Percentiles rank a stretch among this genome's conserved stretches.
These are phyloP conservation scores for Starmerella gropengiesseri DNA, from an alignment of 805 yeast species.

Conservation along the genomic window DNA sequence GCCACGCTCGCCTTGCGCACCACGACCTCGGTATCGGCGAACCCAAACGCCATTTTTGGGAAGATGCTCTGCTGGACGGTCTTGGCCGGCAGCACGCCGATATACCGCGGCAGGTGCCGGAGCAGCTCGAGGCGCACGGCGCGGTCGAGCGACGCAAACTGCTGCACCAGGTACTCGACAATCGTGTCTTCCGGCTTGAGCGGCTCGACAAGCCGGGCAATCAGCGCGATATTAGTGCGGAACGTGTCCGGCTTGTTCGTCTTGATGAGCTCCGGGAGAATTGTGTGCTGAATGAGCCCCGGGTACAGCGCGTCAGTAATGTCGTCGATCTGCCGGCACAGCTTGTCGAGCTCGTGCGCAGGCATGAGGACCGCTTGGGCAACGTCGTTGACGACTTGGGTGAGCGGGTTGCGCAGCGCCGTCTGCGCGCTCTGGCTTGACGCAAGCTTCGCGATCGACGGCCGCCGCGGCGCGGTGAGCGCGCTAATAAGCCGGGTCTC, in stretches of 20 bases:
- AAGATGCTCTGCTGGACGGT: slow-evolving; percentile 64
- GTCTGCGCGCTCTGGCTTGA: slow-evolving; percentile 19
- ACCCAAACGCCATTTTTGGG: slow-evolving; percentile 62
- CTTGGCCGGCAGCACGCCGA: slow-evolving; percentile 34
- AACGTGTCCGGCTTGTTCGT: slow-evolving; percentile 26
- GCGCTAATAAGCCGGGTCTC: slow-evolving; percentile 15
- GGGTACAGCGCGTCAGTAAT: not conserved
- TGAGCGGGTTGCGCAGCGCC: slow-evolving; percentile 36
- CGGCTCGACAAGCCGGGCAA: not conserved
- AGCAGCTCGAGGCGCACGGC: slow-evolving; percentile 64
- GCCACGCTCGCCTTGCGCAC: slow-evolving; percentile 72
- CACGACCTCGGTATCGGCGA: slow-evolving; percentile 72
- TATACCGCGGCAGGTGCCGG: slow-evolving; percentile 47
- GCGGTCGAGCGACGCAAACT: slow-evolving; percentile 62
- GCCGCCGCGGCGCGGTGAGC: slow-evolving; percentile 17
- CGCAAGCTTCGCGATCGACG: slow-evolving; percentile 15
- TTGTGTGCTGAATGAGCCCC: slow-evolving; percentile 4
- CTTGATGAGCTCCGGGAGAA: slow-evolving; percentile 52
- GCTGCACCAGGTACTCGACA: slow-evolving; percentile 53
- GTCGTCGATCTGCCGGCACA: slow-evolving; percentile 9
- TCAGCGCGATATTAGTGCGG: slow-evolving; percentile 8
- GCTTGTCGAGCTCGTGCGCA: slow-evolving; percentile 15
- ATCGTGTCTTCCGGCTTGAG: slow-evolving; percentile 29
- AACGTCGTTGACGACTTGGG: slow-evolving; percentile 42
- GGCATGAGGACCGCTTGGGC: slow-evolving; percentile 36